These are phyloP conservation scores for Neurospora crassa DNA, from an alignment of 2,329 filamentous ascomycete genomes.

Conservation along the genomic window DNA sequence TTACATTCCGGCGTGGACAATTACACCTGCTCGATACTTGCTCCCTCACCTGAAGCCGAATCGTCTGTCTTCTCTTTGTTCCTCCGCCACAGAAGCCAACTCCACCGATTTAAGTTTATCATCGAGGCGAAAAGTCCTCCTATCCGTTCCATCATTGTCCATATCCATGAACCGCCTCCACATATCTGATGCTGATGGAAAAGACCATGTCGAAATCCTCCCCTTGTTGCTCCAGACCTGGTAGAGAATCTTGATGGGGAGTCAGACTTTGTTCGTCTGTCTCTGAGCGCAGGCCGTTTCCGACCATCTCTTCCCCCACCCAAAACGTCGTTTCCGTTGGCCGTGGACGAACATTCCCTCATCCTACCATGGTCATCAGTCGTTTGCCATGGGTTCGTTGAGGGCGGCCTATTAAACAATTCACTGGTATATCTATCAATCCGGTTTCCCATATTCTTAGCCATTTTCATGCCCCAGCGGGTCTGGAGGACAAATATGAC, in stretches of 20 bases:
- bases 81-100: neutral
- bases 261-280: neutral
- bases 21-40: neutral
- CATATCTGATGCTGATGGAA: neutral
- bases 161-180: neutral
- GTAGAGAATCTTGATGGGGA: neutral
- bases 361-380: neutral
- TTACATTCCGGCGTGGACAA: neutral
- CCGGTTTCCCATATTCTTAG: conserved; percentile 6
- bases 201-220: neutral
- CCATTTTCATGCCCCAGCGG: conserved; percentile 23
- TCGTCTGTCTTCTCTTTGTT: neutral
- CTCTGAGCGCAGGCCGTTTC: neutral
- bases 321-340: neutral
- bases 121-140: neutral
- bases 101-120: neutral
- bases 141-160: neutral
- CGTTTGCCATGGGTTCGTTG: neutral
- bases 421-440: conserved; percentile 3
- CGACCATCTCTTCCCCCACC: neutral
- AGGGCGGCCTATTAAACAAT: neutral
- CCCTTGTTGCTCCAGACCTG: neutral
- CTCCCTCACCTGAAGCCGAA: neutral
- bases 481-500: conserved; percentile 37
- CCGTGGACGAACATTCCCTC: neutral